Evolutionary conservation across 140 eudicot species (phyloP).

Genomic region (Flaveria floridana): DNA sequence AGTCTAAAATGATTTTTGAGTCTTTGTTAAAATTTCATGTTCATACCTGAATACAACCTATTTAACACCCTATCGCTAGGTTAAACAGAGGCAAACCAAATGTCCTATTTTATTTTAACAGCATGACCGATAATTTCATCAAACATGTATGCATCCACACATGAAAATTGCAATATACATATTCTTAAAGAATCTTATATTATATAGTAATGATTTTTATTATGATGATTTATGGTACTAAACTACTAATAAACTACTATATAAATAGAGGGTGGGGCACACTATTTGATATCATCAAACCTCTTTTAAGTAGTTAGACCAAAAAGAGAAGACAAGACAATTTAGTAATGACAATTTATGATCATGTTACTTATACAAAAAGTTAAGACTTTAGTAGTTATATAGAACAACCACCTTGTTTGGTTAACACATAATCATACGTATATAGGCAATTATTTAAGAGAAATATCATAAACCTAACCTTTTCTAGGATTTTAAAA

Average conservation of each 20-base stretch:
- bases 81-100: too few relatives aligned
- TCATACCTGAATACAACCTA: too few relatives aligned
- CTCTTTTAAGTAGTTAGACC: neutral
- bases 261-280: neutral
- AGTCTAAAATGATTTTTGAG: too few relatives aligned
- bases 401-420: neutral
- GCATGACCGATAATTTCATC: too few relatives aligned
- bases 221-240: neutral
- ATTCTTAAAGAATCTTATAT: neutral
- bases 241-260: neutral
- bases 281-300: conserved; percentile 6
- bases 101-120: too few relatives aligned
- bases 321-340: neutral
- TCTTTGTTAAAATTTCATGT: too few relatives aligned
- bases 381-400: neutral
- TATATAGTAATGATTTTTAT: neutral
- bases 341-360: neutral
- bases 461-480: neutral
- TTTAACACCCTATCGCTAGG: too few relatives aligned
- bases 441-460: neutral
- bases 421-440: neutral
- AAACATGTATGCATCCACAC: neutral
- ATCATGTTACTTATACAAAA: neutral
- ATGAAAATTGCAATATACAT: neutral
- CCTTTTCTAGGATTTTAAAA: neutral